phyloP scores from a whole-genome alignment of 140 eudicot genomes.

The Anethum foeniculum region DNA sequence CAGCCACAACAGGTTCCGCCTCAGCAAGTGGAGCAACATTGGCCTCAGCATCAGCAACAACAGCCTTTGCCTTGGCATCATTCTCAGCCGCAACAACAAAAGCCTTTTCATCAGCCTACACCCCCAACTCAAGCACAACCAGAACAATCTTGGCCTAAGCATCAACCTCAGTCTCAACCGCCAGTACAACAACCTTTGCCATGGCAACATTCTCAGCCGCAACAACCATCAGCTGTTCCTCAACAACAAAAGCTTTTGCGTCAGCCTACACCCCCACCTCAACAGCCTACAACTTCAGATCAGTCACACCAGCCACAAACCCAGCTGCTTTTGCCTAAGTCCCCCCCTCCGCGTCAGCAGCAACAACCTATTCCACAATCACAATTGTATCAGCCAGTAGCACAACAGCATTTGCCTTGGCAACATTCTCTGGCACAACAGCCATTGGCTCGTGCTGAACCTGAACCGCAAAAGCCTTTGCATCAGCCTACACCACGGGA shows the following conservation, averaged over 20 bases:
- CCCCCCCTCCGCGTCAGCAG: background rate
- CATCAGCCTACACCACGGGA: constrained; percentile 7
- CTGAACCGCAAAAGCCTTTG: constrained; percentile 5
- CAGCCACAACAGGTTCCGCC: constrained; percentile 3
- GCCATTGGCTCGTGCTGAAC: constrained; percentile 5
- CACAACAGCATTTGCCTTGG: constrained; percentile 14
- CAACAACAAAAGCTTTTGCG: background rate
- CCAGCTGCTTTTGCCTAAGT: constrained; percentile 1
- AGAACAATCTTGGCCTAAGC: background rate
- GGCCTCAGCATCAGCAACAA: constrained; percentile 11
- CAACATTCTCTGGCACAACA: constrained; percentile 13
- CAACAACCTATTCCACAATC: background rate
- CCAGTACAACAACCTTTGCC: background rate
- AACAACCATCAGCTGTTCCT: background rate
- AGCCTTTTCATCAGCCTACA: background rate
- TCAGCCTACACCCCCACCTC: background rate
- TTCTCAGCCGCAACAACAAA: background rate
- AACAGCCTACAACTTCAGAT: constrained; percentile 6
- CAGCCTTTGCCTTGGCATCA: constrained; percentile 5
- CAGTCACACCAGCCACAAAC: background rate
- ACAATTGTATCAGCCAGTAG: constrained; percentile 3
- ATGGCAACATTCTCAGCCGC: constrained; percentile 1
- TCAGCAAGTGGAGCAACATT: background rate
- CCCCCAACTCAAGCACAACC: background rate
- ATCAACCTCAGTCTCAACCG: background rate